Conservation (phyloP, 495 filamentous ascomycete species). For the Neurospora sp. region DNA sequence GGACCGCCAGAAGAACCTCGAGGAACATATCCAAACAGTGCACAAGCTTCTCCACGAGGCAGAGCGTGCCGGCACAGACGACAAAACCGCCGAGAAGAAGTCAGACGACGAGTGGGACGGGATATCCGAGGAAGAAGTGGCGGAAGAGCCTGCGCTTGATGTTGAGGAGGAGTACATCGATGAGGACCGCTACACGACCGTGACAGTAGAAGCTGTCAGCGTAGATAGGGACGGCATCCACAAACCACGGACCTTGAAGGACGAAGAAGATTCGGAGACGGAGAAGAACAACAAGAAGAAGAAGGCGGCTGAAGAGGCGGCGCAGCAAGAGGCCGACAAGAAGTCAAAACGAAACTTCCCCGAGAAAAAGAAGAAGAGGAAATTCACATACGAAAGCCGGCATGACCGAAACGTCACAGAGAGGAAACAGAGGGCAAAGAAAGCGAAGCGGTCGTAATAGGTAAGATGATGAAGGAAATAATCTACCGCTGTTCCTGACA, state of each 20-base stretch:
- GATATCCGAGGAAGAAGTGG: constrained; percentile 43
- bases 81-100: constrained; percentile 17
- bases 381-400: constrained; percentile 88
- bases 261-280: constrained; percentile 34
- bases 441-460: constrained; percentile 19
- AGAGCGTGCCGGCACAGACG: constrained; percentile 35
- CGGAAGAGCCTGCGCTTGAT: constrained; percentile 42
- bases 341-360: constrained; percentile 18
- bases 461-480: background rate
- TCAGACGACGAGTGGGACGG: constrained; percentile 54
- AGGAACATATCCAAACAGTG: constrained; percentile 66
- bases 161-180: constrained; percentile 92
- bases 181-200: constrained; percentile 88
- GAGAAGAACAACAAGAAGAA: constrained; percentile 17
- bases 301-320: constrained; percentile 1
- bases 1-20: constrained; percentile 64
- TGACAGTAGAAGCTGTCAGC: constrained; percentile 86
- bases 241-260: constrained; percentile 33
- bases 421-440: constrained; percentile 58
- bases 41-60: constrained; percentile 50
- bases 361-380: constrained; percentile 68
- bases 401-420: constrained; percentile 55
- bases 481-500: background rate
- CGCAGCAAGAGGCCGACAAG: constrained; percentile 22
- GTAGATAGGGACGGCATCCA: constrained; percentile 60